Percentiles rank a stretch among this genome's conserved stretches.
These are phyloP conservation scores for Daldinia sp. DNA, from an alignment of 2,329 filamentous ascomycete species.

Conservation along the genomic window DNA sequence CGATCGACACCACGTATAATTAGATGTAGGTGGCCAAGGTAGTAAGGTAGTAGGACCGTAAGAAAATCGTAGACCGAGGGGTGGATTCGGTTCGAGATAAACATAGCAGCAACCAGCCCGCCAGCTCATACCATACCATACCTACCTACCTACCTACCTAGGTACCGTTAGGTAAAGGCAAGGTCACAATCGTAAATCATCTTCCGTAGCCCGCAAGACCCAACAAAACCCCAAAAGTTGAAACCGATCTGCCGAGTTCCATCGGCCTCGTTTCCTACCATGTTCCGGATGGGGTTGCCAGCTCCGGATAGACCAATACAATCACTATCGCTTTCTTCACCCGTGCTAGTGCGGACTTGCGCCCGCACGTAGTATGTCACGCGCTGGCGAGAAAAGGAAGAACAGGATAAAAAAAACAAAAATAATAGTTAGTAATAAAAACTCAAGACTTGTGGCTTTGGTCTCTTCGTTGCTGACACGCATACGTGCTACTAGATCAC, in stretches of 20 bases:
- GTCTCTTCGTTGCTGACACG: conserved; percentile 21
- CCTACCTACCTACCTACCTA: background rate
- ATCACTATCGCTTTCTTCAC: background rate
- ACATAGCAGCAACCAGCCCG: background rate
- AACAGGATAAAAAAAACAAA: background rate
- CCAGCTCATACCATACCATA: background rate
- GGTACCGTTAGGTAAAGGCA: too few species aligned
- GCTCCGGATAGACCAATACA: conserved; percentile 3
- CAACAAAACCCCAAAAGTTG: background rate
- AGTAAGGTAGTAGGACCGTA: background rate
- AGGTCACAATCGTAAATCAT: too few species aligned
- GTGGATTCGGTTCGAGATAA: background rate
- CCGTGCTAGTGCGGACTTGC: conserved; percentile 4
- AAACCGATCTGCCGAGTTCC: conserved; percentile 2
- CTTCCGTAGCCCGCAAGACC: background rate
- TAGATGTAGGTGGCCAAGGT: background rate
- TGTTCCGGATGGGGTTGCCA: conserved; percentile 8
- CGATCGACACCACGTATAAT: background rate
- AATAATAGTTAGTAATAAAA: background rate
- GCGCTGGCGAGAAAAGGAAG: background rate
- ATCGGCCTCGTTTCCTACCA: background rate
- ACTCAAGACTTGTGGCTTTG: background rate
- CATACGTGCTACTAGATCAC: conserved; percentile 23
- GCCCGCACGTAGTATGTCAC: conserved; percentile 14
- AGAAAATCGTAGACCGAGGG: background rate